Base-by-base conservation (phyloP, 345 rosid species). In the Camelina laxa region DNA sequence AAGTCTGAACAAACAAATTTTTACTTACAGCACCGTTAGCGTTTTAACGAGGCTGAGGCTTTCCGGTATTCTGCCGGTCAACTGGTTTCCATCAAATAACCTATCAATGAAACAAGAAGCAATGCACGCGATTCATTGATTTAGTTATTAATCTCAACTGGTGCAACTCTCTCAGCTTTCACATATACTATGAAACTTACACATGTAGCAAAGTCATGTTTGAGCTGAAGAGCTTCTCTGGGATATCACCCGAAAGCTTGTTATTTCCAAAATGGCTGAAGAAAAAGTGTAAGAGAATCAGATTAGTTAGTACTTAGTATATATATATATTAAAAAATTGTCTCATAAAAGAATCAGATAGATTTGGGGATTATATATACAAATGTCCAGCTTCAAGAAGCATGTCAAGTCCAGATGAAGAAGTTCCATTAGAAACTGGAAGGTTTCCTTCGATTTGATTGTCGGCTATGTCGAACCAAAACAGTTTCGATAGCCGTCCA, bases 341-440 rank as follows among this genome's bases (percentile, higher is more conserved):
- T 30, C 27, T 13, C 2, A 7, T 4, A 6, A 9, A 4, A 57
- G 19, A 57, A 31, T 0, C 35, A 6, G 5, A 31, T 3, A 30
- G 7, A 31, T 30, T 30, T 31, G 0, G 31, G 14, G 6, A 56
- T 27, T 27, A 27, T 13, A 12, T 22, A 53, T 57, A 57, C 41
- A 57, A 57, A 13, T 57, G 61, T 7, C 5, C 9, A n/a, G 21
- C 5, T 31, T 30, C 1, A 57, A 31, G 41, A 57, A 57, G 61
- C 61, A 57, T 57, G 41, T 57, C 61, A 57, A 57, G 61, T 57
- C 61, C 61, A 31, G 41, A 41, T 56, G 50, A 21, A 64, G 60
- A 56, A 56, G 20, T 30, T 7, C 39, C 38, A 56, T 1, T 15
- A 27, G 60, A 56, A 30, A 56, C 19, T 15, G 38, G 60, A 30